Conservation (phyloP, 352 stramenopile species). For the Elongisporangium senticosum region DNA sequence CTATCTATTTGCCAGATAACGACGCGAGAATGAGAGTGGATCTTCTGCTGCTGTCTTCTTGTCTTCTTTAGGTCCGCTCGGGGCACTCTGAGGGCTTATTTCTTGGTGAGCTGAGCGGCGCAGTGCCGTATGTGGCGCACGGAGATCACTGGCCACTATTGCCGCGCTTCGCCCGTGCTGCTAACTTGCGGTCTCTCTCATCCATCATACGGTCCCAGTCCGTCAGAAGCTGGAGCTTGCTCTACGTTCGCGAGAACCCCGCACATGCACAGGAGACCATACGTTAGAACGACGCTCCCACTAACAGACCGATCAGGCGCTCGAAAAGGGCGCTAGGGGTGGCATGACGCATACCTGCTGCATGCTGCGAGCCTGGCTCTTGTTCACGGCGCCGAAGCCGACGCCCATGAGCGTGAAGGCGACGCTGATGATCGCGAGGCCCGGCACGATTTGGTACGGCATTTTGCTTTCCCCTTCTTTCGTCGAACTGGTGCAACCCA, state of each 20-base stretch:
- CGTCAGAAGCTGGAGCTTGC: conserved; percentile 71
- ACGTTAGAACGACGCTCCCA: neutral
- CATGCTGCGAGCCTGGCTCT: conserved; percentile 57
- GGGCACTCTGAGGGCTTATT: neutral
- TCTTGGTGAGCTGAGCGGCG: neutral
- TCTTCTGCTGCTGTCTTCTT: neutral
- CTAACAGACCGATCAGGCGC: neutral
- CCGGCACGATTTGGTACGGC: conserved; percentile 84
- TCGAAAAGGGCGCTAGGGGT: neutral
- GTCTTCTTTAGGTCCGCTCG: neutral
- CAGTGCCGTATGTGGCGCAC: neutral
- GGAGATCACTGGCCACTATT: neutral
- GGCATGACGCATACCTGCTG: conserved; percentile 44
- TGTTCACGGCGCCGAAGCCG: conserved; percentile 69
- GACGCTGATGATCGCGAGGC: conserved; percentile 66
- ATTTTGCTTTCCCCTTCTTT: conserved; percentile 26
- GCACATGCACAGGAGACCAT: neutral
- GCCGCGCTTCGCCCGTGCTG: conserved; percentile 25
- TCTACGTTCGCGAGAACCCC: conserved; percentile 19
- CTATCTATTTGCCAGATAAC: neutral
- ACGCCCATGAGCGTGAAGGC: conserved; percentile 78
- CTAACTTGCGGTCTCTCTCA: conserved; percentile 64
- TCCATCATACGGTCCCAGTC: conserved; percentile 84
- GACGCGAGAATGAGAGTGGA: neutral
- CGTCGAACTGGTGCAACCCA: neutral